Percentiles rank a stretch among this genome's conserved stretches.
Conservation (phyloP, 208 protist species). For the Vickermania ingenoplastis region DNA sequence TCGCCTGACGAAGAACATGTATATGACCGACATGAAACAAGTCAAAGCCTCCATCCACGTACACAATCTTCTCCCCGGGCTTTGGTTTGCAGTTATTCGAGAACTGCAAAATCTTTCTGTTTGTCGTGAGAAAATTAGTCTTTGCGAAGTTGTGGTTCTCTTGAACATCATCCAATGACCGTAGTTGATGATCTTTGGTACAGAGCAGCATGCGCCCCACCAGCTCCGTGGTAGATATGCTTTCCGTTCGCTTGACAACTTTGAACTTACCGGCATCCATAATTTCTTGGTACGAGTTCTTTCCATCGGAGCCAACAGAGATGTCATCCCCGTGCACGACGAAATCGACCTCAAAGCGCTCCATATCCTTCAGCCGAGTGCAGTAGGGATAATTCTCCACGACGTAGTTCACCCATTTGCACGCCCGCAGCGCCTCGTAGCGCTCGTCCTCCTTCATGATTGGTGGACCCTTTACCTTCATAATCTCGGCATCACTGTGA, state of each 20-base stretch:
- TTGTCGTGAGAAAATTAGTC: conserved; percentile 91
- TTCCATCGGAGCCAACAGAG: conserved; percentile 89
- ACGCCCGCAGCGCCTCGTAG: conserved; percentile 90
- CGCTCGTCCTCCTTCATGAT: conserved; percentile 96
- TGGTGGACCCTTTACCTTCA: conserved; percentile 92
- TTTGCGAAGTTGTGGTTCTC: too few species aligned
- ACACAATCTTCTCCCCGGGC: conserved; percentile 89
- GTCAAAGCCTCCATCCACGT: conserved; percentile 97
- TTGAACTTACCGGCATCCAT: conserved; percentile 87
- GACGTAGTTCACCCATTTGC: conserved; percentile 98
- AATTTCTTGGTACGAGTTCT: conserved; percentile 92
- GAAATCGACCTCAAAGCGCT: conserved; percentile 92
- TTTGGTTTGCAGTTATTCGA: conserved; percentile 75
- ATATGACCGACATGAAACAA: conserved; percentile 96
- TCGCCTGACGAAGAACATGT: conserved; percentile 89
- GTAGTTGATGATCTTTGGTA: conserved; percentile 68
- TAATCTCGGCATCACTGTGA: conserved; percentile 95
- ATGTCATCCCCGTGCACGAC: conserved; percentile 98
- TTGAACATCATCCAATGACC: conserved; percentile 16
- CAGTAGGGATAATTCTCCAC: conserved; percentile 93
- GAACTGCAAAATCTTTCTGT: conserved; percentile 95
- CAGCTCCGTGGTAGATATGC: conserved; percentile 97
- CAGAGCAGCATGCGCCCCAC: conserved; percentile 96
- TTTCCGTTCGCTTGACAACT: conserved; percentile 91
- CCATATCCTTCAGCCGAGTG: conserved; percentile 85